Conservation (phyloP, 129 eudicot species). For the Lactuca sativa region DNA sequence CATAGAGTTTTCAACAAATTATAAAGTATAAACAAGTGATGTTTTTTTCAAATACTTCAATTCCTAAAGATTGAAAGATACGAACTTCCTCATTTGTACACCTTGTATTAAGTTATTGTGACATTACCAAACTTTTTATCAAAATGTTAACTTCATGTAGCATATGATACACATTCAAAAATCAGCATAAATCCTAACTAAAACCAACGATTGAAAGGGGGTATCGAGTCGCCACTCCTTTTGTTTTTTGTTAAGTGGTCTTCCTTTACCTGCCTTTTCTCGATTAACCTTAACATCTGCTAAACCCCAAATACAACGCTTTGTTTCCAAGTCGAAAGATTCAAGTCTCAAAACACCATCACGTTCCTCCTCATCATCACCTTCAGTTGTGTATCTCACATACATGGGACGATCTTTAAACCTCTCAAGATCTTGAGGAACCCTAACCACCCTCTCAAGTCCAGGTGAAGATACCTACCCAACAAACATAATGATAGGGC, state of each 20-base stretch:
- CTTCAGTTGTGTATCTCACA: slow-evolving; percentile 53
- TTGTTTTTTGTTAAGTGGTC: slow-evolving; percentile 86
- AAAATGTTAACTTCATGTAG: not conserved
- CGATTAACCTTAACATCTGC: slow-evolving; percentile 85
- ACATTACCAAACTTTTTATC: not conserved
- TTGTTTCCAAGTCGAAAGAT: slow-evolving; percentile 53
- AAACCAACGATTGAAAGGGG: slow-evolving; percentile 59
- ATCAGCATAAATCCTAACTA: slow-evolving; percentile 66
- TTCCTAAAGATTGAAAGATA: too few species aligned
- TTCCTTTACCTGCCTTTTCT: slow-evolving; percentile 93
- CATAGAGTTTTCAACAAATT: too few species aligned
- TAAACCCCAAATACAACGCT: slow-evolving; percentile 77
- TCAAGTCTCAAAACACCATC: slow-evolving; percentile 85
- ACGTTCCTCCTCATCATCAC: slow-evolving; percentile 37
- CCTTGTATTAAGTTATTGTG: not conserved
- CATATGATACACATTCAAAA: slow-evolving; percentile 26
- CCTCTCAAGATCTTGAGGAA: slow-evolving; percentile 83
- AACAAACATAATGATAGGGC: slow-evolving; percentile 1
- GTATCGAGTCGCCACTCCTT: slow-evolving; percentile 75
- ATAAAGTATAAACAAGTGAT: too few species aligned
- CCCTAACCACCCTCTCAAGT: slow-evolving; percentile 68
- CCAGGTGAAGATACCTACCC: slow-evolving; percentile 95
- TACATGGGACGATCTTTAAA: slow-evolving; percentile 76
- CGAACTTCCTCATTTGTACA: not conserved
- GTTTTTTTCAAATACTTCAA: too few species aligned